Evolutionary conservation across 2,329 filamentous ascomycete genomes (phyloP).

Genomic region (Arachnomyces sp.): DNA sequence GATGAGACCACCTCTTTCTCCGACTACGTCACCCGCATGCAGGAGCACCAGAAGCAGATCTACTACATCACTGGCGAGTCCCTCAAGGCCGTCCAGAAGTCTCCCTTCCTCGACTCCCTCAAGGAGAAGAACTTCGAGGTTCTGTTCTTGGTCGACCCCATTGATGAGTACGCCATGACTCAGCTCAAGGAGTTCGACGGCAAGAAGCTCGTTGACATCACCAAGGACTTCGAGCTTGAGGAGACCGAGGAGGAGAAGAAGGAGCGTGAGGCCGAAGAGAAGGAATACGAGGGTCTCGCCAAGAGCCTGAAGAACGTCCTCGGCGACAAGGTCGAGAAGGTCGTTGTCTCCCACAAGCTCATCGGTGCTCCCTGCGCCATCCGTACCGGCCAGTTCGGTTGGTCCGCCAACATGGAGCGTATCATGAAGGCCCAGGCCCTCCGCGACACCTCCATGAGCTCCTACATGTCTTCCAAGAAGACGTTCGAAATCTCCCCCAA

Average conservation of each 20-base stretch:
- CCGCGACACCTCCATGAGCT: conserved; percentile 98
- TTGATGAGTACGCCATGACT: conserved; percentile 99
- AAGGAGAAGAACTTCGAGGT: conserved; percentile 99
- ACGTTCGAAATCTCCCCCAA: conserved; percentile 99
- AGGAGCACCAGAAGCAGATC: conserved; percentile 99
- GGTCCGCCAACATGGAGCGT: conserved; percentile 99
- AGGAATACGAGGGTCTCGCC: conserved; percentile 90
- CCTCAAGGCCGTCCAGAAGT: conserved; percentile 95
- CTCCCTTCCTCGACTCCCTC: conserved; percentile 96
- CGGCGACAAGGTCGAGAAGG: conserved; percentile 99
- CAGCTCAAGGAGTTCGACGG: conserved; percentile 99
- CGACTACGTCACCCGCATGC: conserved; percentile 99
- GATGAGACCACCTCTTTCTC: conserved; percentile 89
- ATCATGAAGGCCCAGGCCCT: conserved; percentile 99
- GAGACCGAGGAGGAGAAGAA: conserved; percentile 99
- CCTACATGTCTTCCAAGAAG: conserved; percentile 99
- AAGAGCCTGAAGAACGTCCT: conserved; percentile 99
- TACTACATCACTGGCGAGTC: conserved; percentile 99
- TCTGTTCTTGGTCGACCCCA: conserved; percentile 97
- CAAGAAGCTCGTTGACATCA: conserved; percentile 99
- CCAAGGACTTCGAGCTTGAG: conserved; percentile 99
- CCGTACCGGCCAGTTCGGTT: conserved; percentile 98
- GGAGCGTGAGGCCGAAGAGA: conserved; percentile 89
- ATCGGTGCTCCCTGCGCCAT: conserved; percentile 92
- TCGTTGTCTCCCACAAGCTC: conserved; percentile 97